Percentiles rank a stretch among this genome's conserved stretches.
phyloP scores from a whole-genome alignment of 2,329 filamentous ascomycete species.

The Aotearoamyces nothofagi region DNA sequence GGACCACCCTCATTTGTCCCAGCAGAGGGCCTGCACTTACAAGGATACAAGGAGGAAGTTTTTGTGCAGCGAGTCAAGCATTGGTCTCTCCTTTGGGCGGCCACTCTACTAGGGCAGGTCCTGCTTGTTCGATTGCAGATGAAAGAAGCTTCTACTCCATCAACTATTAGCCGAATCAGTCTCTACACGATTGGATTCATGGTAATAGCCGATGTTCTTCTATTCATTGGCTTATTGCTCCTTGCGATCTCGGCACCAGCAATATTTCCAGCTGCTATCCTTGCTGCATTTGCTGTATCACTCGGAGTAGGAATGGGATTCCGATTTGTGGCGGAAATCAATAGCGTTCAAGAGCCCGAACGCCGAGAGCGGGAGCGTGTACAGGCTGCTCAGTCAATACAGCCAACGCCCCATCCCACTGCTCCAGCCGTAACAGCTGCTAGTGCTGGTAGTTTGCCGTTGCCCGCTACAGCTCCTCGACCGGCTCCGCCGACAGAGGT shows the following conservation, averaged over 20 bases:
- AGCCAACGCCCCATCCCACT: slow-evolving; percentile 8
- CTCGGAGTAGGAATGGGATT: slow-evolving; percentile 41
- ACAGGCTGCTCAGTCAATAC: slow-evolving; percentile 14
- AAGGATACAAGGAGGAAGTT: slow-evolving; percentile 45
- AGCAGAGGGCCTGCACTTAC: slow-evolving; percentile 36
- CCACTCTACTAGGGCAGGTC: slow-evolving; percentile 44
- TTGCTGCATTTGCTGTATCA: slow-evolving; percentile 35
- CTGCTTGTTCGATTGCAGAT: slow-evolving; percentile 48
- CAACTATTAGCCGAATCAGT: slow-evolving; percentile 50
- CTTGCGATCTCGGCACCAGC: slow-evolving; percentile 37
- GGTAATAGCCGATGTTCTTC: slow-evolving; percentile 45
- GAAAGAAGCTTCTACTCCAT: slow-evolving; percentile 51
- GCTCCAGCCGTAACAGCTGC: slow-evolving; percentile 4
- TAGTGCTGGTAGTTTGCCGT: slow-evolving; percentile 7
- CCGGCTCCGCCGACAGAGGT: slow-evolving; percentile 3
- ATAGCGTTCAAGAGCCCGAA: slow-evolving; percentile 44
- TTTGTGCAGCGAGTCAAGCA: slow-evolving; percentile 39
- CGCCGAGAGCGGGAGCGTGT: slow-evolving; percentile 23
- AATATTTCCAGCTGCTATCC: slow-evolving; percentile 39
- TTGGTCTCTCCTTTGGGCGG: slow-evolving; percentile 41
- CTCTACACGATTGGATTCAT: slow-evolving; percentile 47
- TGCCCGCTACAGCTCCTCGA: slow-evolving; percentile 15
- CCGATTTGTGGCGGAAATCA: slow-evolving; percentile 42
- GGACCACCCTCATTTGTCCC: slow-evolving; percentile 40
- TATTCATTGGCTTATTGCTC: slow-evolving; percentile 38